Evolutionary conservation across 768 basidiomycete genomes (phyloP), one percentile per base, ranked within the genome.

Genomic region (Auriculariales sp.): DNA sequence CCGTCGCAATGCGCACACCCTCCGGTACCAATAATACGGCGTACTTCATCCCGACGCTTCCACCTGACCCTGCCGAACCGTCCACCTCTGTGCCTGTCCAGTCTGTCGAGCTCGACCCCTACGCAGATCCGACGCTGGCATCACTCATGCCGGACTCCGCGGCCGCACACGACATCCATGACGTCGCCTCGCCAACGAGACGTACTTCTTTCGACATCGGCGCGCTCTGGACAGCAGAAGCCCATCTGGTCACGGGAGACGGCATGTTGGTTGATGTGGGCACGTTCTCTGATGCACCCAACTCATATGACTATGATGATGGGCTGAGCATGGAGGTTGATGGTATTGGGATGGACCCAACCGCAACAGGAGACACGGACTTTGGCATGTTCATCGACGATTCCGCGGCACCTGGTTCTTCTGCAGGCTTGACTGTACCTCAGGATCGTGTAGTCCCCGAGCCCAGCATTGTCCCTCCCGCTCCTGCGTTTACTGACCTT

Each of bases 311-410:
- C n/a, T n/a, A n/a, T n/a, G n/a, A n/a, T n/a, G n/a, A n/a, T n/a
- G n/a, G n/a, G n/a, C n/a, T n/a, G 5, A 39, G 49, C 46, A n/a
- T 67, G 28, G 49, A 52, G 54, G 70, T 71, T n/a, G 64, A 66
- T 28, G 61, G 65, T 7, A 71, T 75, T 55, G 76, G 73, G 57
- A 64, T 51, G 53, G 49, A 47, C 28, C 44, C 56, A 19, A 56
- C 59, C 15, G 57, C 56, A 46, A 75, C 71, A 52, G 78, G 79
- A 48, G 88, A 89, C 63, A 75, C 79, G 53, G 88, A 89, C 61
- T 89, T 92, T 57, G 88, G 90, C 56, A 84, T 89, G 79, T 81
- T 89, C 58, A 64, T 92, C 32, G 75, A 78, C n/a, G n/a, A n/a
- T n/a, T n/a, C n/a, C n/a, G n/a, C n/a, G n/a, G n/a, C n/a, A n/a